Evolutionary conservation across 768 basidiomycete genomes (phyloP).

Genomic region (Mycena amicta): DNA sequence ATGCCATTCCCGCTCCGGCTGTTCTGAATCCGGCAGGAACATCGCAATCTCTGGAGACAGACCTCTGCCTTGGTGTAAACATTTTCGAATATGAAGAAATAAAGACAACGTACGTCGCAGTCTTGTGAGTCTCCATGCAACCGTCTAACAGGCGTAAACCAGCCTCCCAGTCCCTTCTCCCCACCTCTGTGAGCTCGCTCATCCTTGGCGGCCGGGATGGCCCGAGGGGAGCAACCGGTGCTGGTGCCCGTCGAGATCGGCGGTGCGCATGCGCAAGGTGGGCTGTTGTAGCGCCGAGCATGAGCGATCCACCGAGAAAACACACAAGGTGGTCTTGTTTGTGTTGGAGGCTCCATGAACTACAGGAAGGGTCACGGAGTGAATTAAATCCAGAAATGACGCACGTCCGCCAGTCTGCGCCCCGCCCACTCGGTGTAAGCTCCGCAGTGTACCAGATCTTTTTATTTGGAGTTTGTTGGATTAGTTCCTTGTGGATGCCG

Average conservation of each 20-base stretch:
- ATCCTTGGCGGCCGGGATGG: constrained; percentile 52
- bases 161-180: constrained; percentile 64
- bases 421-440: constrained; percentile 45
- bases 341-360: constrained; percentile 56
- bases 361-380: constrained; percentile 22
- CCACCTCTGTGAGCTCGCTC: constrained; percentile 46
- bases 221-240: background rate
- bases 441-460: constrained; percentile 68
- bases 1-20: constrained; percentile 60
- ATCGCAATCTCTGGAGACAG: constrained; percentile 72
- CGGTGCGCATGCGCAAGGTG: background rate
- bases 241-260: background rate
- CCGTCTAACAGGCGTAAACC: constrained; percentile 69
- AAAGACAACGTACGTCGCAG: constrained; percentile 51
- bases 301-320: constrained; percentile 76
- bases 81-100: background rate
- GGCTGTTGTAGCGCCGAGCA: constrained; percentile 65
- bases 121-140: constrained; percentile 68
- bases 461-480: constrained; percentile 50
- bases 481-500: constrained; percentile 63
- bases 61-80: constrained; percentile 51
- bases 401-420: constrained; percentile 25
- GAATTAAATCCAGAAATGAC: constrained; percentile 33
- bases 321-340: constrained; percentile 86
- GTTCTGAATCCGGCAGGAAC: constrained; percentile 48